These are phyloP conservation scores for Phytophthora rubi DNA, from an alignment of 352 stramenopile species.

Conservation along the genomic window DNA sequence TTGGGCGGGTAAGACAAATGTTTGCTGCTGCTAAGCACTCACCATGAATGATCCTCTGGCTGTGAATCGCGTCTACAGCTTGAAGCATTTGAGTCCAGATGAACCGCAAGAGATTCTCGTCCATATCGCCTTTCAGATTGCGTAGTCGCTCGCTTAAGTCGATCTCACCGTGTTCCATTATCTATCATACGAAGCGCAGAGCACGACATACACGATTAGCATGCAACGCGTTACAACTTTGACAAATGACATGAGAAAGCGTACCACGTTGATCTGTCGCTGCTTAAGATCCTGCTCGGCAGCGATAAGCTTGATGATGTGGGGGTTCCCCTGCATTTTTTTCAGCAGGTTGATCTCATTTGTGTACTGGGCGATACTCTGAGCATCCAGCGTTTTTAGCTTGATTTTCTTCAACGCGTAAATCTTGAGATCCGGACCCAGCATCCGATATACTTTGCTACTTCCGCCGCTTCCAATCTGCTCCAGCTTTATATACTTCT, in stretches of 20 bases:
- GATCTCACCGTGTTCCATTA: conserved; percentile 98
- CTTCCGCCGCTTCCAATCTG: conserved; percentile 97
- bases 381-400: conserved; percentile 91
- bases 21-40: conserved; percentile 1
- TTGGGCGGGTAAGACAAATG: neutral
- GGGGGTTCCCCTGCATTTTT: conserved; percentile 92
- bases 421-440: conserved; percentile 93
- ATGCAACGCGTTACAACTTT: neutral
- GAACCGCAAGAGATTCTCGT: conserved; percentile 98
- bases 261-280: conserved; percentile 76
- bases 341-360: conserved; percentile 98
- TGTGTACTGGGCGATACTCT: conserved; percentile 94
- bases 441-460: conserved; percentile 97
- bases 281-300: conserved; percentile 92
- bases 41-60: conserved; percentile 94
- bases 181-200: conserved; percentile 39
- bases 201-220: neutral
- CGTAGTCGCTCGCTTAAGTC: conserved; percentile 95
- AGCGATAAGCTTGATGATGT: conserved; percentile 97
- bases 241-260: neutral
- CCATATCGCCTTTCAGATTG: conserved; percentile 82
- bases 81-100: conserved; percentile 99
- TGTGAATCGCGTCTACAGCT: conserved; percentile 97
- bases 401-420: conserved; percentile 99
- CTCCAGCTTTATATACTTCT: conserved; percentile 95